A percentile compares a stretch with the other conserved stretches of the same genome.
Conservation (phyloP, 2,329 filamentous ascomycete genomes). For the Kalmusia sp. region DNA sequence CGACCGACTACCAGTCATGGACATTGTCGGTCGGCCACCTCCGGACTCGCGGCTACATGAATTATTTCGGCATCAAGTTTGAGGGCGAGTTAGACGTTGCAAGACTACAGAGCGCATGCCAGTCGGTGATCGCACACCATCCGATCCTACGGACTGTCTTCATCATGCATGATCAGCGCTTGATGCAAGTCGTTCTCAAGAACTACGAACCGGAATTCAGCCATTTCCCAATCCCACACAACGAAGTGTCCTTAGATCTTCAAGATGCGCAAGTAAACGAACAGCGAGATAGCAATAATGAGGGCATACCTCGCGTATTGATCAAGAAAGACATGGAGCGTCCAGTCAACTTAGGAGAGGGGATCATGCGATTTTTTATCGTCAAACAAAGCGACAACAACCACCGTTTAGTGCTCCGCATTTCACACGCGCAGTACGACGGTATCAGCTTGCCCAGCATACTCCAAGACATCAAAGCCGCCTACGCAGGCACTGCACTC, state of each 20-base stretch:
- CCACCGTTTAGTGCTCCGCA: conserved; percentile 12
- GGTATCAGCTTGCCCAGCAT: conserved; percentile 14
- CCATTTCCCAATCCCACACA: too few relatives aligned
- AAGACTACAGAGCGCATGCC: neutral
- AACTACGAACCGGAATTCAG: neutral
- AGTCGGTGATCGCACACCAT: conserved; percentile 6
- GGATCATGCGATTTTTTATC: conserved; percentile 9
- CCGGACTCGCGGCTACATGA: conserved; percentile 2
- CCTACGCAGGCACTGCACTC: neutral
- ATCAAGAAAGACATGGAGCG: neutral
- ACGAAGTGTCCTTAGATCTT: too few relatives aligned
- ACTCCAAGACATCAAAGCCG: conserved; percentile 6
- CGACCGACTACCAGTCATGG: conserved; percentile 6
- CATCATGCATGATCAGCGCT: neutral
- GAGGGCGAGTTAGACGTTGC: neutral
- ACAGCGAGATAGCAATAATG: neutral
- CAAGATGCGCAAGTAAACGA: neutral
- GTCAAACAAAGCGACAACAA: neutral
- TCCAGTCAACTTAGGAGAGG: neutral
- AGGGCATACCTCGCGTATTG: neutral
- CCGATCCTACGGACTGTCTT: conserved; percentile 16
- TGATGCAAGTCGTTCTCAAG: conserved; percentile 2
- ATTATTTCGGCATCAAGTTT: conserved; percentile 5
- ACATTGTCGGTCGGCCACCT: neutral
- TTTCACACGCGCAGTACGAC: conserved; percentile 26